phyloP scores from a whole-genome alignment of 345 rosid genomes.

The Linum lewisii region DNA sequence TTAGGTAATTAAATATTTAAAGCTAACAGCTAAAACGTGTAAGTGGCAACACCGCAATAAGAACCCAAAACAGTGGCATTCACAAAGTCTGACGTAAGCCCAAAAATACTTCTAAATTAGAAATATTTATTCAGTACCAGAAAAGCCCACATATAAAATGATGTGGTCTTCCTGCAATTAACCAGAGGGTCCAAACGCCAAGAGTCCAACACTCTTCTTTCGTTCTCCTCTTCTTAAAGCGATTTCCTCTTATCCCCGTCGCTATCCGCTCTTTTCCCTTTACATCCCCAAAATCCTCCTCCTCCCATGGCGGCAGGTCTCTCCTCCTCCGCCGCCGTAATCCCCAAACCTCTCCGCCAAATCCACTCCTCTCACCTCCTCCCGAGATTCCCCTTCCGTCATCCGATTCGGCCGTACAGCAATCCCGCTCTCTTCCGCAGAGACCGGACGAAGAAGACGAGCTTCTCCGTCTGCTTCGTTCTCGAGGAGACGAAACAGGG shows the following conservation, averaged over 20 bases:
- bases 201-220: conserved; percentile 1
- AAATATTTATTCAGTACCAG: background rate
- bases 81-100: background rate
- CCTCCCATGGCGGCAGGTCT: conserved; percentile 63
- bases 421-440: background rate
- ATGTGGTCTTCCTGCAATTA: conserved; percentile 38
- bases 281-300: background rate
- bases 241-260: background rate
- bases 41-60: conserved; percentile 6
- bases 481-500: conserved; percentile 38
- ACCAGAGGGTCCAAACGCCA: background rate
- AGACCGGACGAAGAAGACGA: conserved; percentile 13
- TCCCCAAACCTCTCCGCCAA: conserved; percentile 31
- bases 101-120: background rate
- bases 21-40: too few relatives aligned
- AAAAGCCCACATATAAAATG: background rate
- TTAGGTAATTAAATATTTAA: too few relatives aligned
- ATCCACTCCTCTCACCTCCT: conserved; percentile 17
- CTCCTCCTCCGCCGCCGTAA: conserved; percentile 34
- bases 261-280: background rate
- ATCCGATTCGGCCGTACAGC: conserved; percentile 11
- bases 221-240: background rate
- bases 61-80: background rate
- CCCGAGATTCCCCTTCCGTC: conserved; percentile 23
- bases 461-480: conserved; percentile 53